phyloP scores from a whole-genome alignment of 2,329 filamentous ascomycete genomes.

The Tetracladium maxilliforme region DNA sequence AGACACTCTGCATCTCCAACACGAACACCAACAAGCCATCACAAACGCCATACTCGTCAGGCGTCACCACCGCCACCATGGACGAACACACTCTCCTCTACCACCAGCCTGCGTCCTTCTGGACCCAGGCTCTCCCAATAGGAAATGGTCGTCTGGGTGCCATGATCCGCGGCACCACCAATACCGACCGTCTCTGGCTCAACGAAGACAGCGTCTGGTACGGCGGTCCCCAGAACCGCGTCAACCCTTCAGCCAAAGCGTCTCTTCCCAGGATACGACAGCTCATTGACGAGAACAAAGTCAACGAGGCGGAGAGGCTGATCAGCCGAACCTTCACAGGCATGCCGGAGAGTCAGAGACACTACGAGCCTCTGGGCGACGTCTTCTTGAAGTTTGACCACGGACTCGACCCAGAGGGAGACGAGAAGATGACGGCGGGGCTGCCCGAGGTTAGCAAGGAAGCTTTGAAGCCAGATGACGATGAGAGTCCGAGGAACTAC shows the following conservation, averaged over 20 bases:
- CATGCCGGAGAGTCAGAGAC: constrained; percentile 26
- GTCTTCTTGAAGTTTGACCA: constrained; percentile 25
- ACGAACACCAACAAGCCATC: neutral
- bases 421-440: too few species aligned
- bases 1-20: constrained; percentile 1
- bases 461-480: too few species aligned
- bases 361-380: constrained; percentile 26
- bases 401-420: too few species aligned
- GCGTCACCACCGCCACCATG: neutral
- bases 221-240: constrained; percentile 25
- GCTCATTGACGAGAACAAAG: constrained; percentile 21
- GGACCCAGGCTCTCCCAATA: constrained; percentile 25
- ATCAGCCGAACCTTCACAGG: constrained; percentile 25
- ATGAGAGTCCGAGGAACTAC: constrained; percentile 14
- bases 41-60: neutral
- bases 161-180: constrained; percentile 28
- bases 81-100: constrained; percentile 10
- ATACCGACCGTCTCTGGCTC: constrained; percentile 25
- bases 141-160: constrained; percentile 28
- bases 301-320: constrained; percentile 24
- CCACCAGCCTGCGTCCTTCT: constrained; percentile 13
- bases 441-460: too few species aligned
- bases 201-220: constrained; percentile 34
- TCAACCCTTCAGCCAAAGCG: constrained; percentile 19
- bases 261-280: constrained; percentile 22